Conservation (phyloP, 2,329 filamentous ascomycete genomes). For the Tolypocladium paradoxum region DNA sequence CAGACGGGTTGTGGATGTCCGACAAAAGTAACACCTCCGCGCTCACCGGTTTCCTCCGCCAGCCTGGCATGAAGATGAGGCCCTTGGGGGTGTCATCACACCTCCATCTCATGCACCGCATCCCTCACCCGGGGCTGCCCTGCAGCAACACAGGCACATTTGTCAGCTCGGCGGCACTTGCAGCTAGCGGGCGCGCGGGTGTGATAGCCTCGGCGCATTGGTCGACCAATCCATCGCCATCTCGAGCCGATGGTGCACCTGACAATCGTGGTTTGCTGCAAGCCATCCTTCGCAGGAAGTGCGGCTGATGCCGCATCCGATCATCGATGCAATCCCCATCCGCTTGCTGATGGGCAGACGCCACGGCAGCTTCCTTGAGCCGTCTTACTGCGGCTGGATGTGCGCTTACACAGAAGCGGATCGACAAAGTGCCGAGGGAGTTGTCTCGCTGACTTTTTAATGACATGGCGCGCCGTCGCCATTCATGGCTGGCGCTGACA, state of each 20-base stretch:
- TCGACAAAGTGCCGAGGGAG: background rate
- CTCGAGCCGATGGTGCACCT: background rate
- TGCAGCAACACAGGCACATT: background rate
- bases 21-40: background rate
- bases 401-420: background rate
- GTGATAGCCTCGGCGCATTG: background rate
- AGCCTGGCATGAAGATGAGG: background rate
- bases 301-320: background rate
- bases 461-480: background rate
- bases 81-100: background rate
- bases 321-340: background rate
- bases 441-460: background rate
- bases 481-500: background rate
- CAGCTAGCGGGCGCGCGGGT: background rate
- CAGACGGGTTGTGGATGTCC: background rate
- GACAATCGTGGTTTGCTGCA: slow-evolving; percentile 1
- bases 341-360: background rate
- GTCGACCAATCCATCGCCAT: background rate
- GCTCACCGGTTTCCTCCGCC: background rate
- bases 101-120: background rate
- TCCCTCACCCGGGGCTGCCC: background rate
- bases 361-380: background rate
- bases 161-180: background rate
- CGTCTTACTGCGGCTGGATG: background rate
- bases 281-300: background rate